These are phyloP conservation scores for Casuarina glauca DNA, from an alignment of 306 rosid genomes.

Conservation along the genomic window DNA sequence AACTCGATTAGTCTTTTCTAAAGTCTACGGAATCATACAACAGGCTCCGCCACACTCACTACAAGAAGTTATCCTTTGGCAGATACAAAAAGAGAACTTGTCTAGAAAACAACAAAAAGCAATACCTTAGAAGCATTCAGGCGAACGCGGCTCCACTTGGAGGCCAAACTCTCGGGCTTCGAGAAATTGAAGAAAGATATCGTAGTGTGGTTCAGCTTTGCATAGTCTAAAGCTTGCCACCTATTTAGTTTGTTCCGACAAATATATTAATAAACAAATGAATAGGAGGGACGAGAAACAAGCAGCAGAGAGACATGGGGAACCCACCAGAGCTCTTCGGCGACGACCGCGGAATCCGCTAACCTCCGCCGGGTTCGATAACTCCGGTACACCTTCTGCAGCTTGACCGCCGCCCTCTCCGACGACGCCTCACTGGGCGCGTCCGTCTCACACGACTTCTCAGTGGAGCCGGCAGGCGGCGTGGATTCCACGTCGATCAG, in stretches of 20 bases:
- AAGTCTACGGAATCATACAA: conserved; percentile 1
- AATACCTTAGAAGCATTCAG: conserved; percentile 84
- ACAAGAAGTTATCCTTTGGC: not conserved
- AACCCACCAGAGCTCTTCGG: conserved; percentile 80
- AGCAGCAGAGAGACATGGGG: not conserved
- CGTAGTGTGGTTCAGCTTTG: conserved; percentile 65
- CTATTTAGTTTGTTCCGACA: conserved; percentile 30
- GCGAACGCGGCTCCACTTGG: conserved; percentile 67
- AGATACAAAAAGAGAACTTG: not conserved
- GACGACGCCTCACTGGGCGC: conserved; percentile 21
- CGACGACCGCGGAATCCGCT: conserved; percentile 94
- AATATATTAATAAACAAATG: not conserved
- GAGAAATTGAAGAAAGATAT: conserved; percentile 76
- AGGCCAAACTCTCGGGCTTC: conserved; percentile 57
- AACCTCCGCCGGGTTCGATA: conserved; percentile 88
- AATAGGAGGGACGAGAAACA: not conserved
- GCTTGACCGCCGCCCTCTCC: conserved; percentile 53
- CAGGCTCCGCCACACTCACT: not conserved
- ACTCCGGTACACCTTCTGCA: conserved; percentile 81
- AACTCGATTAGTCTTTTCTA: conserved; percentile 6
- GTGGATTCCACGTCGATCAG: conserved; percentile 1
- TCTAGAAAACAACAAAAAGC: not conserved
- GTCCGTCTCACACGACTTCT: not conserved
- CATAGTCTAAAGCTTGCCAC: conserved; percentile 88
- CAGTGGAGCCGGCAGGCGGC: conserved; percentile 8